Evolutionary conservation across 805 yeast genomes (phyloP), one percentile per base, ranked within the genome.

Genomic region (Teunomyces atbi): DNA sequence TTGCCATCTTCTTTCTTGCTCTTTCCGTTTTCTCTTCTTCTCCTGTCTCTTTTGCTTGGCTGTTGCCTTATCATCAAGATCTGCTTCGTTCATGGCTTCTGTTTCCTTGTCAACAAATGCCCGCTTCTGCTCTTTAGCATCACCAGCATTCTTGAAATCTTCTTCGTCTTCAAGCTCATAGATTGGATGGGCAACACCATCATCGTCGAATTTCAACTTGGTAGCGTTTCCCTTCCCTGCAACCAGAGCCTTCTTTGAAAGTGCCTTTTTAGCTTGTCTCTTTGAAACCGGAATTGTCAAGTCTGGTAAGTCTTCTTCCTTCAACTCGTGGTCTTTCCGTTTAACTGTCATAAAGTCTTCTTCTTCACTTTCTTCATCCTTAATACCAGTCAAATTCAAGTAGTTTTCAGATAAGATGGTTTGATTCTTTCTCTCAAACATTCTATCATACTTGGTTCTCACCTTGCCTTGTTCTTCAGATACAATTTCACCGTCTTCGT

Each of bases 401-500:
- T 90, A 94, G 62, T 92, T 96, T 56, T 91, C 94, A 41, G 96
- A 85, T 44, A 94, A 73, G 15, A 94, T 95, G 44, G 86, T 86
- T 71, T 94, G 98, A 65, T 94, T 94, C 63, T 87, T 78, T 64
- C 99, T 81, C 64, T 89, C 96, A 68, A 94, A 94, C 96, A 94
- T 91, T 51, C 91, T 81, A 65, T 94, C 99, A 61, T 89, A 89
- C 64, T 87, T 92, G 12, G 97, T 94, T 59, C 90, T 80, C 1
- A 82, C 84, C 54, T 78, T 77, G 36, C 54, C 51, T 45, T 61
- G 74, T n/a, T 55, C 56, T 1, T 65, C 73, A 2, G 59, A 70
- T 10, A 64, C 64, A 15, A 70, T 51, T 46, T 92, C 96, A 46
- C 86, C 84, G 6, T 81, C 86, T 1, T 64, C 70, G 44, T 72